These are phyloP conservation scores for Malassezia caprae DNA, from an alignment of 1,284 basidiomycete genomes.

Conservation along the genomic window DNA sequence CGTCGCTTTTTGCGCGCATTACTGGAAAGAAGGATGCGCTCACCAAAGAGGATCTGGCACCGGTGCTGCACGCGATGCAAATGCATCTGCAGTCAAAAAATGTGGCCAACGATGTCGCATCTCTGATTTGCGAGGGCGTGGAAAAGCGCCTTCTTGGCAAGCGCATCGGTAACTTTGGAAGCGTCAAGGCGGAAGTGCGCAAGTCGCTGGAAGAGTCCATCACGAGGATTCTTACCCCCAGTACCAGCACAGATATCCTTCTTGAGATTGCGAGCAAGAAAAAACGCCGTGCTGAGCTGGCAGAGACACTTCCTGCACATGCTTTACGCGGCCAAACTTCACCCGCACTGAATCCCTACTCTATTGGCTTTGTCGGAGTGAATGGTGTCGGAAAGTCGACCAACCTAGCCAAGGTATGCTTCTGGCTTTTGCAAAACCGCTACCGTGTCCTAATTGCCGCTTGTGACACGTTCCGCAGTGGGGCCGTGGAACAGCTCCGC, in stretches of 20 bases:
- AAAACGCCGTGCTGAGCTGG: conserved; percentile 25
- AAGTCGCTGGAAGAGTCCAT: conserved; percentile 73
- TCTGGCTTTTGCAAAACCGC: conserved; percentile 95
- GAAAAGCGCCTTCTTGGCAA: conserved; percentile 79
- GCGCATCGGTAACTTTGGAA: conserved; percentile 43
- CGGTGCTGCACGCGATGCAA: conserved; percentile 86
- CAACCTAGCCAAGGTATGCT: conserved; percentile 94
- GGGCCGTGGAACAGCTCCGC: conserved; percentile 92
- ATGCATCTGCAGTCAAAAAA: conserved; percentile 98
- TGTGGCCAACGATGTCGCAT: conserved; percentile 87
- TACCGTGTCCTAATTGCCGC: conserved; percentile 89
- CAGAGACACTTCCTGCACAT: conserved; percentile 22
- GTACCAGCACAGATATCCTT: conserved; percentile 87
- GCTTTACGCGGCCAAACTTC: conserved; percentile 54
- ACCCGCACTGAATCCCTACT: conserved; percentile 66
- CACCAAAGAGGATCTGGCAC: conserved; percentile 70
- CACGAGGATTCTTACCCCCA: conserved; percentile 88
- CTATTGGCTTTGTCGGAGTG: conserved; percentile 95
- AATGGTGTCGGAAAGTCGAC: conserved; percentile 99
- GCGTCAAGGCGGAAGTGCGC: conserved; percentile 71
- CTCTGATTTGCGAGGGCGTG: conserved; percentile 86
- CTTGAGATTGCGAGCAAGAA: conserved; percentile 57
- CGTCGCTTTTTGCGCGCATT: conserved; percentile 53
- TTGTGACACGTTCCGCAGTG: conserved; percentile 95
- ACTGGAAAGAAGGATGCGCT: conserved; percentile 61